A percentile compares a stretch with the other conserved stretches of the same genome.
Evolutionary conservation across 2,329 filamentous ascomycete species (phyloP).

Genomic region (Septoria linicola): DNA sequence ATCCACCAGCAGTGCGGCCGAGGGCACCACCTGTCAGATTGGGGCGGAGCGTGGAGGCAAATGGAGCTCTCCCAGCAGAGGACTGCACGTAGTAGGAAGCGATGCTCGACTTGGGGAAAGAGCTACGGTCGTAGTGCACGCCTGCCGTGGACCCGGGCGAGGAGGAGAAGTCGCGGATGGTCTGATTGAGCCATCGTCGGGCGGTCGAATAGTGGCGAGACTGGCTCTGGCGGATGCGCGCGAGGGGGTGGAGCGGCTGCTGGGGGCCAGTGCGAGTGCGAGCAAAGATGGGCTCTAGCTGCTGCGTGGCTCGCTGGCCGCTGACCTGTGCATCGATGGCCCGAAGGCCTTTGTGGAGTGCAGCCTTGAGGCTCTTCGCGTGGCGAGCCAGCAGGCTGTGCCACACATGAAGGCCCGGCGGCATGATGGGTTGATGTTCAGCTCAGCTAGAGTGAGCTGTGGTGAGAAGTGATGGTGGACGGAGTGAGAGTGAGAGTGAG

Average conservation of each 20-base stretch:
- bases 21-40: slow-evolving; percentile 88
- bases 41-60: slow-evolving; percentile 82
- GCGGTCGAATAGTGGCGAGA: slow-evolving; percentile 62
- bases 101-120: slow-evolving; percentile 58
- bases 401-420: slow-evolving; percentile 39
- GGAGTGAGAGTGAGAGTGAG: background rate
- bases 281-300: slow-evolving; percentile 59
- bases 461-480: background rate
- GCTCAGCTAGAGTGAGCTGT: slow-evolving; percentile 17
- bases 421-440: slow-evolving; percentile 33
- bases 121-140: slow-evolving; percentile 51
- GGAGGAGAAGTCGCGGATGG: slow-evolving; percentile 54
- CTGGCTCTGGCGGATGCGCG: slow-evolving; percentile 63
- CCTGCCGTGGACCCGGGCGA: slow-evolving; percentile 39
- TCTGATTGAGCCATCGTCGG: slow-evolving; percentile 45
- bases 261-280: slow-evolving; percentile 56
- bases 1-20: slow-evolving; percentile 85
- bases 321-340: slow-evolving; percentile 35
- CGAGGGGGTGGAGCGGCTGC: slow-evolving; percentile 61
- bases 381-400: slow-evolving; percentile 39
- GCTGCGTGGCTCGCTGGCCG: slow-evolving; percentile 41
- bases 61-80: slow-evolving; percentile 74
- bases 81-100: slow-evolving; percentile 58
- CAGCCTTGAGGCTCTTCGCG: slow-evolving; percentile 36
- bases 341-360: slow-evolving; percentile 30